A percentile compares a stretch with the other conserved stretches of the same genome.
Evolutionary conservation across 1,284 basidiomycete genomes (phyloP).

Genomic region (Ganoderma boninense): DNA sequence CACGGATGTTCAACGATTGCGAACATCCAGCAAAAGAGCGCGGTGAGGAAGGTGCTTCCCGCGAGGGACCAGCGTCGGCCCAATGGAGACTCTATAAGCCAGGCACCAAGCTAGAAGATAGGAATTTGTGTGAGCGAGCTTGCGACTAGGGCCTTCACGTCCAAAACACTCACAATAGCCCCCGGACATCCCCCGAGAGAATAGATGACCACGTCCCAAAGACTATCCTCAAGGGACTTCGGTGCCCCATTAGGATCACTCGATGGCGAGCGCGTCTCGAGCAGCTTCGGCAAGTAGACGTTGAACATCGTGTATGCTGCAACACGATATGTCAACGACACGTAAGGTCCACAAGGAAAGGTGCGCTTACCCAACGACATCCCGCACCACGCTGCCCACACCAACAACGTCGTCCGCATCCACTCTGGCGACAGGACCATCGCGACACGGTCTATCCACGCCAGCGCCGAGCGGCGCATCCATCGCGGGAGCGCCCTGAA

Average conservation of each 20-base stretch:
- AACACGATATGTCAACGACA: slow-evolving; percentile 3
- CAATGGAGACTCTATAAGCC: slow-evolving; percentile 81
- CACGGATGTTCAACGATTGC: slow-evolving; percentile 66
- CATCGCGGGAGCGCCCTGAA: slow-evolving; percentile 53
- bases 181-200: slow-evolving; percentile 89
- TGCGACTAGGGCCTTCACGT: not conserved
- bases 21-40: slow-evolving; percentile 81
- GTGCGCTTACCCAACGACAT: slow-evolving; percentile 77
- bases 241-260: slow-evolving; percentile 43
- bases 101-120: slow-evolving; percentile 80
- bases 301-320: slow-evolving; percentile 96
- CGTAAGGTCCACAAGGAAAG: not conserved
- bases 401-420: slow-evolving; percentile 82
- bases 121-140: not conserved
- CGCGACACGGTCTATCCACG: slow-evolving; percentile 77
- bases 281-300: slow-evolving; percentile 91
- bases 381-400: slow-evolving; percentile 86
- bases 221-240: slow-evolving; percentile 66
- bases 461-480: slow-evolving; percentile 59
- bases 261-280: slow-evolving; percentile 65
- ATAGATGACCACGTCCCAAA: slow-evolving; percentile 87
- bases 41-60: slow-evolving; percentile 84
- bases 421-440: slow-evolving; percentile 87
- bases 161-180: slow-evolving; percentile 67
- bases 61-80: slow-evolving; percentile 86